These are phyloP conservation scores for Neurospora terricola DNA, from an alignment of 495 filamentous ascomycete genomes.

Conservation along the genomic window DNA sequence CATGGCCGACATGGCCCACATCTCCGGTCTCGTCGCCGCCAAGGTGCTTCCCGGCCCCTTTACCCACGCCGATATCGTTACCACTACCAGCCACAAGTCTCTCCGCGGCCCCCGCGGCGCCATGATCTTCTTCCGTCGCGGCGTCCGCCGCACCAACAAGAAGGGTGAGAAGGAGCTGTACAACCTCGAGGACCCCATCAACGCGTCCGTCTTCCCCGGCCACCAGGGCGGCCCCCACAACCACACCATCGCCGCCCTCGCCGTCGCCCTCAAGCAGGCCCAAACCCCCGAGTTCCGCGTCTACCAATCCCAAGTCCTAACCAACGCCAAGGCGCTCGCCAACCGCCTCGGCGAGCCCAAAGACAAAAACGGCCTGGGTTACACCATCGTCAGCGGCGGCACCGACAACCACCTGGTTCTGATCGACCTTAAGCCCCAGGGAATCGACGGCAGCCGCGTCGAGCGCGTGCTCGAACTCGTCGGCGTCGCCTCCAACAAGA, in stretches of 20 bases:
- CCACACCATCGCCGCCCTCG: conserved; percentile 92
- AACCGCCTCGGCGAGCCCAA: conserved; percentile 60
- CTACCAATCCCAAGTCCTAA: conserved; percentile 81
- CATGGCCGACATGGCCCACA: conserved; percentile 94
- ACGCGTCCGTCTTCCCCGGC: conserved; percentile 95
- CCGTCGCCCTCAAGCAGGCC: conserved; percentile 89
- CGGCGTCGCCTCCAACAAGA: conserved; percentile 95
- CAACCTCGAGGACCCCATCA: conserved; percentile 89
- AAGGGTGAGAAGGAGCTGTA: conserved; percentile 77
- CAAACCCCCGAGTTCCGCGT: conserved; percentile 77
- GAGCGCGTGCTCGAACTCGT: conserved; percentile 91
- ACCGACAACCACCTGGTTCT: conserved; percentile 97
- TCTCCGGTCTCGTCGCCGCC: conserved; percentile 87
- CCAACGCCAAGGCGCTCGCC: conserved; percentile 80
- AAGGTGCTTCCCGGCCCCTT: conserved; percentile 89
- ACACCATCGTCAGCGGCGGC: conserved; percentile 83
- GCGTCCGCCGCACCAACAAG: conserved; percentile 79
- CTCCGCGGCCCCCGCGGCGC: conserved; percentile 89
- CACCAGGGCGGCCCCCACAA: conserved; percentile 98
- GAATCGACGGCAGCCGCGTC: conserved; percentile 84
- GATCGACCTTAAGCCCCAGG: conserved; percentile 85
- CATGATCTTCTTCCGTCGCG: conserved; percentile 96
- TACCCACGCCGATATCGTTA: conserved; percentile 81
- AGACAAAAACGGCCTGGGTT: conserved; percentile 70
- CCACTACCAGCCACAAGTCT: conserved; percentile 97